These are phyloP conservation scores for Trichoderma brevicompactum DNA, from an alignment of 2,329 filamentous ascomycete genomes.

Conservation along the genomic window DNA sequence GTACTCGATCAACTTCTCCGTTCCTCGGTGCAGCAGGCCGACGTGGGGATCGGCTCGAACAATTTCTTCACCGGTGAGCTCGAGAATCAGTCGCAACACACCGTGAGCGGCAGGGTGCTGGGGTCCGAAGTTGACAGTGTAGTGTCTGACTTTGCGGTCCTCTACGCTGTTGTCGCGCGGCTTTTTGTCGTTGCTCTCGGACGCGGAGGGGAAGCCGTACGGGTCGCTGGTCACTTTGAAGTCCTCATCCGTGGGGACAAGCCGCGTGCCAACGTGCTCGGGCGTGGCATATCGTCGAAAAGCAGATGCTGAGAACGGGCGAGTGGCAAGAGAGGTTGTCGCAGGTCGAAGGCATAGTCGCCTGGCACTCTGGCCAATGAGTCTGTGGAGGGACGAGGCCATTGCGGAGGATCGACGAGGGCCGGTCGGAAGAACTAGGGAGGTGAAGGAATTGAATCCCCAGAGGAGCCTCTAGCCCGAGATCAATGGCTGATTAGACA, in stretches of 20 bases:
- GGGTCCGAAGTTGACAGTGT: conserved; percentile 99
- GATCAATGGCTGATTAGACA: conserved; percentile 42
- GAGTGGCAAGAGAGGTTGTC: conserved; percentile 46
- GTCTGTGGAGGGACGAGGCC: conserved; percentile 69
- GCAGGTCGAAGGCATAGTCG: conserved; percentile 62
- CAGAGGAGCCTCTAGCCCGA: conserved; percentile 43
- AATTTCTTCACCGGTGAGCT: conserved; percentile 97
- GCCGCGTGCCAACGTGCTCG: conserved; percentile 57
- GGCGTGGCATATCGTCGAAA: conserved; percentile 66
- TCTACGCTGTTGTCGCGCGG: conserved; percentile 53
- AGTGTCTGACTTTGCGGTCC: conserved; percentile 90
- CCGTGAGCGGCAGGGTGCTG: conserved; percentile 99
- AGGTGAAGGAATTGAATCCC: conserved; percentile 38
- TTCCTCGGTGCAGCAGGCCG: conserved; percentile 92
- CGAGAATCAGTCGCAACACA: conserved; percentile 94
- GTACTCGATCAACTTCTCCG: conserved; percentile 99
- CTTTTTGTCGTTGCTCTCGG: conserved; percentile 51
- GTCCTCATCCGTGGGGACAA: conserved; percentile 67
- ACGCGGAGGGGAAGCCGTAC: conserved; percentile 51
- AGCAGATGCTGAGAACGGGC: conserved; percentile 68
- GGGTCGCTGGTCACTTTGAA: conserved; percentile 60
- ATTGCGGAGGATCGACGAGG: conserved; percentile 54
- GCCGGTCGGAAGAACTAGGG: conserved; percentile 37
- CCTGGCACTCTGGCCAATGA: conserved; percentile 72
- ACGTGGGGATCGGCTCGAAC: conserved; percentile 96